These are phyloP conservation scores for Cyclanthera cordifolia DNA, from an alignment of 306 rosid species.

Conservation along the genomic window DNA sequence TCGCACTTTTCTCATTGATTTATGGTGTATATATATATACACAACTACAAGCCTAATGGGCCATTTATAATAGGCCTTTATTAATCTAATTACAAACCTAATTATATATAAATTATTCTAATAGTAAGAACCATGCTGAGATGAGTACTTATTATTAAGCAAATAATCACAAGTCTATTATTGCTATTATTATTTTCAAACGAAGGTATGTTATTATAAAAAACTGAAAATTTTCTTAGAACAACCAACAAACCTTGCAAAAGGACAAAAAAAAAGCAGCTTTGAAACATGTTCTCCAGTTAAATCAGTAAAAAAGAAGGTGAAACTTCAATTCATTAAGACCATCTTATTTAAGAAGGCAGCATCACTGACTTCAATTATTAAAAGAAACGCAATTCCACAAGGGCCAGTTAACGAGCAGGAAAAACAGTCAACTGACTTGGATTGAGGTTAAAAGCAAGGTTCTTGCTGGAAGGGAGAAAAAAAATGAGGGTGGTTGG, in stretches of 20 bases:
- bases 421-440: background rate
- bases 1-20: too few species aligned
- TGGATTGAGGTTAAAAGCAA: background rate
- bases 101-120: too few species aligned
- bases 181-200: background rate
- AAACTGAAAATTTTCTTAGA: background rate
- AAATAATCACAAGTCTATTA: background rate
- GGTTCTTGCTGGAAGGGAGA: background rate
- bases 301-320: background rate
- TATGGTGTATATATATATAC: too few species aligned
- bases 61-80: too few species aligned
- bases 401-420: background rate
- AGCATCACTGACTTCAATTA: background rate
- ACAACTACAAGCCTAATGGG: too few species aligned
- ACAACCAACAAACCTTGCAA: background rate
- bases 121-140: conserved; percentile 4
- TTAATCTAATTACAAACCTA: too few species aligned
- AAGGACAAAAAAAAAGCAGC: background rate
- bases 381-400: background rate
- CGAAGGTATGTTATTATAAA: background rate
- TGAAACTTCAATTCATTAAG: background rate
- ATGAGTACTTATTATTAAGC: background rate
- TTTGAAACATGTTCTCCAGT: background rate
- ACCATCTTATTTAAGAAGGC: background rate
- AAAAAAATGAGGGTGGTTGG: background rate